A percentile compares a stretch with the other conserved stretches of the same genome.
phyloP scores from a whole-genome alignment of 306 rosid genomes.

The Luffa aegyptiaca region DNA sequence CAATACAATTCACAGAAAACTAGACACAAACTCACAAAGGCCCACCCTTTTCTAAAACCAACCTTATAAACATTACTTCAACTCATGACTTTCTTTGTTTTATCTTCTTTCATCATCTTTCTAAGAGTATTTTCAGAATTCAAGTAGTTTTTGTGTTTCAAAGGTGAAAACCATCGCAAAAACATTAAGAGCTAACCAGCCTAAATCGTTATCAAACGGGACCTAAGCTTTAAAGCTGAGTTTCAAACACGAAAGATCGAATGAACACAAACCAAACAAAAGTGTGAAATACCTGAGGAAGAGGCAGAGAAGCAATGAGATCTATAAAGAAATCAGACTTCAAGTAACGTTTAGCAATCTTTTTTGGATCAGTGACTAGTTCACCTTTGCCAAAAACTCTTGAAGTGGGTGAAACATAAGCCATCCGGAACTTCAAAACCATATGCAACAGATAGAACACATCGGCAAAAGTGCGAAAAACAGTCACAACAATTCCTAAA shows the following conservation, averaged over 20 bases:
- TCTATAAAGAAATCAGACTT: constrained; percentile 67
- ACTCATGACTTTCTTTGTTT: too few species aligned
- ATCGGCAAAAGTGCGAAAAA: constrained; percentile 76
- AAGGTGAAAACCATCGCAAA: too few species aligned
- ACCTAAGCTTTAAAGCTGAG: background rate
- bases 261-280: background rate
- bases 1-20: background rate
- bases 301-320: constrained; percentile 72
- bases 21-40: too few species aligned
- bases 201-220: background rate
- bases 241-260: background rate
- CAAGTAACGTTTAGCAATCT: constrained; percentile 55
- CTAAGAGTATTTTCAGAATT: too few species aligned
- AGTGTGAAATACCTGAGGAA: constrained; percentile 65
- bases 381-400: constrained; percentile 91
- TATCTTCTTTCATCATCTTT: too few species aligned
- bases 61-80: background rate
- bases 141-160: background rate
- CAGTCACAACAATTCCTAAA: constrained; percentile 58
- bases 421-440: constrained; percentile 66
- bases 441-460: constrained; percentile 57
- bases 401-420: constrained; percentile 70
- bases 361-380: constrained; percentile 60
- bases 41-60: background rate
- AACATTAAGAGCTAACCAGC: too few species aligned